A percentile compares a stretch with the other conserved stretches of the same genome.
Evolutionary conservation across 202 grass and related monocot species (phyloP).

Genomic region (Setaria italica): DNA sequence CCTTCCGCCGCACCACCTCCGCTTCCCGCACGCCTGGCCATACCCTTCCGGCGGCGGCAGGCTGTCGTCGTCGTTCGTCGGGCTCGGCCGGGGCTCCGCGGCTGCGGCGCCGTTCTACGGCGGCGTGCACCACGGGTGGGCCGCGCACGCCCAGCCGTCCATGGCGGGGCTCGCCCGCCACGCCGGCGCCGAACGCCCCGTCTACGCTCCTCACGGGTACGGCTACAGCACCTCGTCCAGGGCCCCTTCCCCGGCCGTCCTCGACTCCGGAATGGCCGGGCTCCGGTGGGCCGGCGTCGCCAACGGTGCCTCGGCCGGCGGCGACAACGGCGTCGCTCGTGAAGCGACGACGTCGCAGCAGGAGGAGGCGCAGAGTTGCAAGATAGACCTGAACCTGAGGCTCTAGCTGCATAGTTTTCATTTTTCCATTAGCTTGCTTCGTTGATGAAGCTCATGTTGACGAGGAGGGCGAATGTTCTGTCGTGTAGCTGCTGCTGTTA

Average conservation of each 20-base stretch:
- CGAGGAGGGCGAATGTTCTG: not conserved
- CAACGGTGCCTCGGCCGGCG: not conserved
- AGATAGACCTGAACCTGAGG: constrained; percentile 55
- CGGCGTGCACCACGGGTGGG: constrained; percentile 46
- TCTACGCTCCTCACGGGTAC: constrained; percentile 22
- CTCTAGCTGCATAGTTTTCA: constrained; percentile 36
- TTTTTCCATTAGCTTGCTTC: not conserved
- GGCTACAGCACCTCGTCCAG: constrained; percentile 33
- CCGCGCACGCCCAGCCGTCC: constrained; percentile 9
- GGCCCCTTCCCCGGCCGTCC: constrained; percentile 12
- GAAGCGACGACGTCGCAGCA: constrained; percentile 18
- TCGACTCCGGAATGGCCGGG: not conserved
- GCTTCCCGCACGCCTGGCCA: constrained; percentile 40
- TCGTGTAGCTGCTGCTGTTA: not conserved
- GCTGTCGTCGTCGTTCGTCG: constrained; percentile 26
- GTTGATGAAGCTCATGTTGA: not conserved
- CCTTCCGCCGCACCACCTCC: constrained; percentile 45
- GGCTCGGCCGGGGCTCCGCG: not conserved
- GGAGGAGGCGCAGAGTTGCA: constrained; percentile 28
- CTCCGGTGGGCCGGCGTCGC: constrained; percentile 19
- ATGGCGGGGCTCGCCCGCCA: not conserved
- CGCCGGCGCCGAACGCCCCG: not conserved
- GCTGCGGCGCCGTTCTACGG: constrained; percentile 37
- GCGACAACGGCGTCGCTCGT: not conserved
- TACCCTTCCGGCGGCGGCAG: constrained; percentile 17